Conservation (phyloP, 2,329 filamentous ascomycete genomes). For the Juglanconis oblonga region DNA sequence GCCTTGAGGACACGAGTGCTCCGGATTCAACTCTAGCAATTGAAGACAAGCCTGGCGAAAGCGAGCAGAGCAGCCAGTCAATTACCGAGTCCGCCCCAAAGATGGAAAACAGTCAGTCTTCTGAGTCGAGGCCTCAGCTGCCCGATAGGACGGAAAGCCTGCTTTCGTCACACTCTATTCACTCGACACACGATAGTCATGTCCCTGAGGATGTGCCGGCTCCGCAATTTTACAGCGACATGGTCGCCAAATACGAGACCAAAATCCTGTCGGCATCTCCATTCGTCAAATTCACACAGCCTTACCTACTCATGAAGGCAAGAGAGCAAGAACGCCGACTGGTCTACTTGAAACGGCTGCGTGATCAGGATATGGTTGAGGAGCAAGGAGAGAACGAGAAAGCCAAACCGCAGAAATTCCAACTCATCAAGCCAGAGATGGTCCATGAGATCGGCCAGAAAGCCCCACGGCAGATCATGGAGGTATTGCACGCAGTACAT, state of each 20-base stretch:
- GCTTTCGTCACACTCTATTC: constrained; percentile 37
- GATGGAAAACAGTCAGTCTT: constrained; percentile 21
- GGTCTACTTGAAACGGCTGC: constrained; percentile 75
- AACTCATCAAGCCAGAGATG: constrained; percentile 93
- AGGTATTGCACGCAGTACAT: constrained; percentile 91
- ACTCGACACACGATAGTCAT: constrained; percentile 47
- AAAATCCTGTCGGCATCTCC: constrained; percentile 93
- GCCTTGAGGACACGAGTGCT: constrained; percentile 4
- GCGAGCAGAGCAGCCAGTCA: constrained; percentile 23
- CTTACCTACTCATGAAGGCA: constrained; percentile 87
- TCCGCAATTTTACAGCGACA: constrained; percentile 91
- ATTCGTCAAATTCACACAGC: constrained; percentile 92
- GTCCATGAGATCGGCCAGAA: constrained; percentile 79
- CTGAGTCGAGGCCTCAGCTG: constrained; percentile 13
- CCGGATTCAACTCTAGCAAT: background rate
- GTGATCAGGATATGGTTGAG: constrained; percentile 68
- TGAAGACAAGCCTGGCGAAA: constrained; percentile 17
- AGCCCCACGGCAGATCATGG: constrained; percentile 82
- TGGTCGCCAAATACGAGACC: constrained; percentile 89
- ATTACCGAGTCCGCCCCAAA: constrained; percentile 17
- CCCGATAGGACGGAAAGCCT: constrained; percentile 25
- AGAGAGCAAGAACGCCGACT: constrained; percentile 86
- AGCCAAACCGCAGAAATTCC: constrained; percentile 68
- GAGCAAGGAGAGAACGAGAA: constrained; percentile 60
- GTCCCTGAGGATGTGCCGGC: constrained; percentile 77